Base-by-base conservation (phyloP, 805 yeast species). In the Hanseniaspora lachancei region DNA sequence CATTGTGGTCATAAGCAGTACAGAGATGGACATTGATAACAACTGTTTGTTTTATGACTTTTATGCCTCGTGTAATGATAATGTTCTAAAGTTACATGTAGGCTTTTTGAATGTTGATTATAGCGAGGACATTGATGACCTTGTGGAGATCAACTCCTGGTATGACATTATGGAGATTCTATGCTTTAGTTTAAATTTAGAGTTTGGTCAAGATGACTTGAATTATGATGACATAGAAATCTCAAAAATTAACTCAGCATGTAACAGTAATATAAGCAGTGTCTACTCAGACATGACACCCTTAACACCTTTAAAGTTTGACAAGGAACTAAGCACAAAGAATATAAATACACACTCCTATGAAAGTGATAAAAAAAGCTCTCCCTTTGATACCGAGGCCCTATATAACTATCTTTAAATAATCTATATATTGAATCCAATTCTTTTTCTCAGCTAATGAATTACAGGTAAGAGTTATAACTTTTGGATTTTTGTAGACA, bases 41-140 rank as follows among this genome's bases (percentile, higher is more conserved):
- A 47, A 47, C n/a, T 47, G 47, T 20, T 41, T 54, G 20, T 54
- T 43, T 9, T 29, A 38, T 16, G 18, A 42, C 12, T 55, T 27
- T 23, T 49, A 49, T 29, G 21, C 54, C 8, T 13, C 24, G 2
- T 20, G 18, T 18, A 8, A 18, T 7, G 49, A 43, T 18, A 42
- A 43, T 12, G 13, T 49, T 4, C n/a, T 49, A 32, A 69, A 67
- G 48, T 55, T 68, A 7, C 67, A 65, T 55, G 62, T 69, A 1
- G 72, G 72, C 1, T 69, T 61, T 48, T 57, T 65, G 39, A 66
- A 69, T 55, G 60, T 60, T 13, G 71, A 66, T 54, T 64, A 67
- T 44, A 62, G 64, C 51, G 67, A 68, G 10, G 52, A 55, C 24
- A 60, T 67, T 0, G 55, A 59, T 20, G 71, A 68, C 53, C 56